These are phyloP conservation scores for Epichloe elymi DNA, from an alignment of 2,329 filamentous ascomycete species.

Conservation along the genomic window DNA sequence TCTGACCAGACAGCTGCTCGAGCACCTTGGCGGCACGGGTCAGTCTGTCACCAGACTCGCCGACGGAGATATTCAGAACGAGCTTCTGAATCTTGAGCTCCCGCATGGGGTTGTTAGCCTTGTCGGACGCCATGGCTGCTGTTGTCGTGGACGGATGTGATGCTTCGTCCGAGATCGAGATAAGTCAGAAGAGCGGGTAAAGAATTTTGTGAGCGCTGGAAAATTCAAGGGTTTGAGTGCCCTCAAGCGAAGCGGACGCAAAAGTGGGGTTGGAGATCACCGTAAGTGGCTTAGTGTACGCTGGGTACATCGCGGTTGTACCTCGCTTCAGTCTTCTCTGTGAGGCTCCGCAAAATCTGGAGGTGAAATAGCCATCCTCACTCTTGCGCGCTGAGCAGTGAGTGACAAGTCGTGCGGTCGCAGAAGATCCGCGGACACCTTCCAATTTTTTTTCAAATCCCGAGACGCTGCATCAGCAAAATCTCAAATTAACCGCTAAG, in stretches of 20 bases:
- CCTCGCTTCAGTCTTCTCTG: slow-evolving; percentile 23
- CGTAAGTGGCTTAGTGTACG: slow-evolving; percentile 14
- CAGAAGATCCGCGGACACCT: slow-evolving; percentile 23
- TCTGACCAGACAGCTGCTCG: slow-evolving; percentile 98
- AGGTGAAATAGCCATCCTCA: slow-evolving; percentile 20
- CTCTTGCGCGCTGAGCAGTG: slow-evolving; percentile 30
- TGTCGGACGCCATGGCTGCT: slow-evolving; percentile 51
- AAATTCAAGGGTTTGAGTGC: slow-evolving; percentile 29
- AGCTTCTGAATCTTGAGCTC: slow-evolving; percentile 99
- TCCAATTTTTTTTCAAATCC: slow-evolving; percentile 29
- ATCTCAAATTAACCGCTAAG: slow-evolving; percentile 15
- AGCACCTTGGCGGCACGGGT: slow-evolving; percentile 99
- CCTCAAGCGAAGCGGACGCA: slow-evolving; percentile 19
- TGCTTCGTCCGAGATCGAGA: slow-evolving; percentile 21
- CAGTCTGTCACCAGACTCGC: slow-evolving; percentile 99
- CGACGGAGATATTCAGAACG: slow-evolving; percentile 98
- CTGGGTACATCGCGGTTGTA: slow-evolving; percentile 19
- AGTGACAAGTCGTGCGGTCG: slow-evolving; percentile 23
- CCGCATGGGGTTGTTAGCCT: slow-evolving; percentile 96
- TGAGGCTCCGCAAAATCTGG: slow-evolving; percentile 34
- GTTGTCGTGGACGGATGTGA: slow-evolving; percentile 22
- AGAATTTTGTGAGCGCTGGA: slow-evolving; percentile 23
- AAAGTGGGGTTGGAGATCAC: slow-evolving; percentile 10
- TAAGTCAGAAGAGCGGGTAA: slow-evolving; percentile 12
- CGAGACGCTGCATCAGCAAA: slow-evolving; percentile 20